Evolutionary conservation across 75 land plant species (phyloP).

Genomic region (Adiantum capillusveneris): DNA sequence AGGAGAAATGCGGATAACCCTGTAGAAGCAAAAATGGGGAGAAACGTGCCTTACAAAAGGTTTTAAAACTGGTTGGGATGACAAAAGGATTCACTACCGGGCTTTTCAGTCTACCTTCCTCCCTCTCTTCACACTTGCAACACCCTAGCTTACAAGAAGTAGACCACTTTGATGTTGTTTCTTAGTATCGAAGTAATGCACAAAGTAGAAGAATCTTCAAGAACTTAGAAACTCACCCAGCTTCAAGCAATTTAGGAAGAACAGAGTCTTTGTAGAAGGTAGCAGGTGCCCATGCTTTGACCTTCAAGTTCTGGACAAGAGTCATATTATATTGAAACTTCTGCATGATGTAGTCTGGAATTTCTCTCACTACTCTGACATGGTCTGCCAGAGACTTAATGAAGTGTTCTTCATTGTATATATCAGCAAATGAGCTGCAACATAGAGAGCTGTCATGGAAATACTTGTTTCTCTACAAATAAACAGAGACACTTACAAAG

Average conservation of each 20-base stretch:
- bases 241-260: conserved; percentile 73
- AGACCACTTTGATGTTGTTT: too few species aligned
- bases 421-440: conserved; percentile 80
- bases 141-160: too few species aligned
- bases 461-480: too few species aligned
- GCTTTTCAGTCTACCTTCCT: too few species aligned
- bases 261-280: conserved; percentile 63
- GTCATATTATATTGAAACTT: conserved; percentile 60
- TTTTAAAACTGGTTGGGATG: too few species aligned
- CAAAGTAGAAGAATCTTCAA: too few species aligned
- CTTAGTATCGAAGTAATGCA: too few species aligned
- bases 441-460: background rate
- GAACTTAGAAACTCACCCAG: conserved; percentile 42
- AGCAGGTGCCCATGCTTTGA: conserved; percentile 74
- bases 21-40: too few species aligned
- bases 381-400: conserved; percentile 45
- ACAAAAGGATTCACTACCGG: too few species aligned
- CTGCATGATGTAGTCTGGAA: conserved; percentile 64
- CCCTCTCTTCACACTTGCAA: too few species aligned
- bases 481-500: too few species aligned
- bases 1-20: conserved; percentile 85
- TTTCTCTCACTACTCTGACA: conserved; percentile 62
- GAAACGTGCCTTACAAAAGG: too few species aligned
- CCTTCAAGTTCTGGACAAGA: conserved; percentile 69
- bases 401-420: conserved; percentile 90